phyloP scores from a whole-genome alignment of 306 rosid species.

The Canavalia gladiata region DNA sequence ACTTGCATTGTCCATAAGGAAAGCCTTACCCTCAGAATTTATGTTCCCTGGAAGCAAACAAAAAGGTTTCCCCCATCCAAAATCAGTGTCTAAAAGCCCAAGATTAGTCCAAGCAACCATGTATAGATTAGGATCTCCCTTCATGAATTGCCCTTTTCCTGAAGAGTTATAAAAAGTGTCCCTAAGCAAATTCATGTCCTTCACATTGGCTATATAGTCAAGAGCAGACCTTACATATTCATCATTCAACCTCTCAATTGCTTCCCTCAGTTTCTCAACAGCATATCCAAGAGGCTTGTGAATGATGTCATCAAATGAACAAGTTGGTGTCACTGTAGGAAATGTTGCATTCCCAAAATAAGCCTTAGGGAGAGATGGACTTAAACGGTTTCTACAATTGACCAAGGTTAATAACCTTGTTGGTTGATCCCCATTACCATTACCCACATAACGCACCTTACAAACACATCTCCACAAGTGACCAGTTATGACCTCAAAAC shows the following conservation, averaged over 20 bases:
- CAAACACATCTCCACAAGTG: constrained; percentile 55
- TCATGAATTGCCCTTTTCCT: neutral
- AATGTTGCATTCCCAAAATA: constrained; percentile 54
- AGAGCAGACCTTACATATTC: constrained; percentile 58
- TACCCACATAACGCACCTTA: constrained; percentile 38
- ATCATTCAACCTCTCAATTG: constrained; percentile 41
- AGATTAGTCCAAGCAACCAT: constrained; percentile 50
- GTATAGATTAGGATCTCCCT: constrained; percentile 43
- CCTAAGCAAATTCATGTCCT: constrained; percentile 45
- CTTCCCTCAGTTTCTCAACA: constrained; percentile 40
- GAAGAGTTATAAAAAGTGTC: constrained; percentile 8
- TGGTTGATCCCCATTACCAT: constrained; percentile 34
- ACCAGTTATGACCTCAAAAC: constrained; percentile 54
- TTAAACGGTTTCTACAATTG: constrained; percentile 50
- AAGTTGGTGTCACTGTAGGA: constrained; percentile 45
- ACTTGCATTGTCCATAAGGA: neutral
- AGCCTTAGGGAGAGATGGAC: constrained; percentile 38
- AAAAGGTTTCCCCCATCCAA: constrained; percentile 53
- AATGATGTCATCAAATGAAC: constrained; percentile 47
- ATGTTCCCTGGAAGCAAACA: constrained; percentile 30
- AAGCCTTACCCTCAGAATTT: constrained; percentile 47
- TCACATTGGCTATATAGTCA: constrained; percentile 43
- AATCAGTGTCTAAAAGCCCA: constrained; percentile 27
- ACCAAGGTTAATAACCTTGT: constrained; percentile 50
- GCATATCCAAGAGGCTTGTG: constrained; percentile 39